Conservation (phyloP, 371 early-diverging fungal genomes). For the Mucor lusitanicus region DNA sequence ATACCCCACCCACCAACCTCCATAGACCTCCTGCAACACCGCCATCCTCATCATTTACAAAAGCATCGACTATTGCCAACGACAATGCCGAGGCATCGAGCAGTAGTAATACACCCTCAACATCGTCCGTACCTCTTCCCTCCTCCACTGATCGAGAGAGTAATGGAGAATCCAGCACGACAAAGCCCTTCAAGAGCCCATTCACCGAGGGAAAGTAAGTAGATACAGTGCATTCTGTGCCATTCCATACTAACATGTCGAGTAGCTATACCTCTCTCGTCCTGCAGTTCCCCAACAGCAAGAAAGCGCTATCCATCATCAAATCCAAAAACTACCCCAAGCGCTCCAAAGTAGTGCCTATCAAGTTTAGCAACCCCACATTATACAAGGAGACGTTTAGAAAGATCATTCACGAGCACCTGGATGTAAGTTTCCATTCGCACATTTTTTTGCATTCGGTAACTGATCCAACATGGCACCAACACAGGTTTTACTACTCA, state of each 20-base stretch:
- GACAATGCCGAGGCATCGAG: not conserved
- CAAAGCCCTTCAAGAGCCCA: constrained; percentile 23
- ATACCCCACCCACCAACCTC: not conserved
- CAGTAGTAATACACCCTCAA: not conserved
- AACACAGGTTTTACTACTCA: constrained; percentile 37
- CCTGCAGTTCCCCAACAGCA: constrained; percentile 23
- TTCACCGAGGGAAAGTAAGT: constrained; percentile 19
- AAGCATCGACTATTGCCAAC: not conserved
- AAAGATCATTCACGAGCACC: constrained; percentile 55
- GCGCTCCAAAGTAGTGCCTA: constrained; percentile 22
- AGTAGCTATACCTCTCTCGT: constrained; percentile 1
- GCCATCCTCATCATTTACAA: constrained; percentile 2
- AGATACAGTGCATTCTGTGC: not conserved
- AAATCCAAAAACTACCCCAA: constrained; percentile 28
- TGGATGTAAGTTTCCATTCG: constrained; percentile 49
- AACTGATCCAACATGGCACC: too few species aligned
- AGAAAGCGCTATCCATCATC: constrained; percentile 6
- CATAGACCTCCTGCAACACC: not conserved
- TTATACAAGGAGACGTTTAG: constrained; percentile 53
- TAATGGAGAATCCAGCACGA: not conserved
- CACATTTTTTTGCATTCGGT: too few species aligned
- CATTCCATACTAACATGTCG: not conserved
- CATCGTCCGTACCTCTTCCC: too few species aligned
- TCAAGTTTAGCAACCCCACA: constrained; percentile 26
- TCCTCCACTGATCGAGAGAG: too few species aligned